These are phyloP conservation scores for Thermochaetoides dissita DNA, from an alignment of 2,329 filamentous ascomycete species.

Conservation along the genomic window DNA sequence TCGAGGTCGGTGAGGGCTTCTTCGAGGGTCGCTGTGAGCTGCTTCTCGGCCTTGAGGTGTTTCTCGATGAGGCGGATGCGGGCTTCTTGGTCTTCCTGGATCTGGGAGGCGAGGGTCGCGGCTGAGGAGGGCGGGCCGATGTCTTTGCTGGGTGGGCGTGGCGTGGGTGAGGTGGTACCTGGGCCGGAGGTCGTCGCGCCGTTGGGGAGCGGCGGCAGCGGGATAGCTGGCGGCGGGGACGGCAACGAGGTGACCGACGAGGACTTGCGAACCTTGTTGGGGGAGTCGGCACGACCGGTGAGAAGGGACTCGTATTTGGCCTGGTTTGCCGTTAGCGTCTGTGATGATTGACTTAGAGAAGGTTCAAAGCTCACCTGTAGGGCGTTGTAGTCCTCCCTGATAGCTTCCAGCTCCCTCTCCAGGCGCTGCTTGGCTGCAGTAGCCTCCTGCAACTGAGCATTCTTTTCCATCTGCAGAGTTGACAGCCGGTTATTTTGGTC, in stretches of 20 bases:
- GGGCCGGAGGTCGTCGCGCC: conserved; percentile 28
- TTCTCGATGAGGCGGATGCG: conserved; percentile 94
- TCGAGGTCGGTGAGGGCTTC: conserved; percentile 92
- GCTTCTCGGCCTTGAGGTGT: conserved; percentile 88
- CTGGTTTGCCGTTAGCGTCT: conserved; percentile 21
- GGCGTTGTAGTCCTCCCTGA: conserved; percentile 55
- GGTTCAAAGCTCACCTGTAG: conserved; percentile 53
- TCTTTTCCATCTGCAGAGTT: conserved; percentile 60
- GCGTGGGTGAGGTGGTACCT: conserved; percentile 38
- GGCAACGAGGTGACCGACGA: conserved; percentile 70
- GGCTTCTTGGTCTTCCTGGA: conserved; percentile 88
- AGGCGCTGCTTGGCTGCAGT: conserved; percentile 48
- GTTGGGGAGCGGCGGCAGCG: conserved; percentile 77
- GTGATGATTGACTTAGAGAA: no score
- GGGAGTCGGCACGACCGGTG: conserved; percentile 39
- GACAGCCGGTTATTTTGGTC: conserved; percentile 87
- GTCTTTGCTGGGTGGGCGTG: conserved; percentile 71
- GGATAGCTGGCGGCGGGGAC: conserved; percentile 87
- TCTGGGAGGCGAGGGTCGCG: conserved; percentile 43
- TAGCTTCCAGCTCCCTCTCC: conserved; percentile 53
- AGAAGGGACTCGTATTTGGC: conserved; percentile 44
- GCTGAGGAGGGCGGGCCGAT: conserved; percentile 26
- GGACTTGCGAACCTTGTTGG: conserved; percentile 64
- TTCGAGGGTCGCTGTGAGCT: conserved; percentile 87
- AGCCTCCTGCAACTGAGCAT: conserved; percentile 65